phyloP scores from a whole-genome alignment of 2,329 filamentous ascomycete species.

The Cladosporium phlei region DNA sequence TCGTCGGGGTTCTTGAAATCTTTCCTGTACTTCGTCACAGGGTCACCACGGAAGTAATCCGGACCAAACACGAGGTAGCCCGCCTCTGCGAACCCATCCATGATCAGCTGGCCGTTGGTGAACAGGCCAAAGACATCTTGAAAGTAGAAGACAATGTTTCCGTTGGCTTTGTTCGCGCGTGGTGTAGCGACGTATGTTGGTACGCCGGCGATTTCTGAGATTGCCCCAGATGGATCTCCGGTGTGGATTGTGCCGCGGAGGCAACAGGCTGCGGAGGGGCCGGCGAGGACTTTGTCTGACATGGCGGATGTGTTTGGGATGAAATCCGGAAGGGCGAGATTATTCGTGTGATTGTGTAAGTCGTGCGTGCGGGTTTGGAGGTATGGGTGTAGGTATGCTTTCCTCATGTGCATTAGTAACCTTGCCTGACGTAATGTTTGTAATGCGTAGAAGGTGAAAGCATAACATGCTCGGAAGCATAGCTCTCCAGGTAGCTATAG shows the following conservation, averaged over 20 bases:
- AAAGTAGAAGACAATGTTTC: conserved; percentile 21
- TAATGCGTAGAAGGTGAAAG: too few species aligned
- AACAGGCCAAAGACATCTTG: conserved; percentile 22
- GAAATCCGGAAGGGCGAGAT: too few species aligned
- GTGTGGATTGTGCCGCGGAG: conserved; percentile 16
- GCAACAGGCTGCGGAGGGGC: conserved; percentile 17
- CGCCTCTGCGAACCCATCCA: conserved; percentile 20
- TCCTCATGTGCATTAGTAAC: too few species aligned
- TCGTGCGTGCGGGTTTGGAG: too few species aligned
- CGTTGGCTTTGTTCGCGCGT: conserved; percentile 16
- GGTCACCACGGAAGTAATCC: conserved; percentile 22
- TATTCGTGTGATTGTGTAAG: too few species aligned
- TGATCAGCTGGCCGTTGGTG: conserved; percentile 19
- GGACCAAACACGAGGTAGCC: conserved; percentile 17
- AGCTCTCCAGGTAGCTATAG: too few species aligned
- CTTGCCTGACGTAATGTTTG: too few species aligned
- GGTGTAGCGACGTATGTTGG: conserved; percentile 20
- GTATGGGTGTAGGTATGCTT: too few species aligned
- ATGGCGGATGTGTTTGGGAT: too few species aligned
- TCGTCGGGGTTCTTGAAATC: conserved; percentile 30
- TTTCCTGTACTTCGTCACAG: conserved; percentile 17
- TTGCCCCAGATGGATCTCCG: conserved; percentile 17
- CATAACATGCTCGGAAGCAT: too few species aligned
- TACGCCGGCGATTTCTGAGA: conserved; percentile 14
- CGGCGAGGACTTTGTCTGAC: too few species aligned